These are phyloP conservation scores for Exsudoporus frostii DNA, from an alignment of 768 basidiomycete genomes.

Conservation along the genomic window DNA sequence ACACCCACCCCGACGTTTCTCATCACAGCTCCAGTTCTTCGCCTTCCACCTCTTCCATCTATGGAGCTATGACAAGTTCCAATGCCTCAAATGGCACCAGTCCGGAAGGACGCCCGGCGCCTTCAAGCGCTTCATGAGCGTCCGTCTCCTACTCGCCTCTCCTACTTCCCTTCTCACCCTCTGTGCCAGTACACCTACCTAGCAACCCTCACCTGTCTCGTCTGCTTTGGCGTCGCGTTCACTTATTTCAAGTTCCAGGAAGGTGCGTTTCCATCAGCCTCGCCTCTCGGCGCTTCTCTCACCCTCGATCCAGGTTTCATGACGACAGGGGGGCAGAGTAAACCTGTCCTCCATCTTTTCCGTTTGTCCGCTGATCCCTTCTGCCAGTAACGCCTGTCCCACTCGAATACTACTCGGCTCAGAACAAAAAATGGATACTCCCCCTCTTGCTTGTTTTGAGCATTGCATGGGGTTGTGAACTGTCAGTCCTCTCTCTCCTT, in stretches of 20 bases:
- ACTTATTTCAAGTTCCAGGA: slow-evolving; percentile 69
- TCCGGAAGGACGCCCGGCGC: slow-evolving; percentile 76
- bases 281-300: not conserved
- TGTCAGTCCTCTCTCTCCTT: slow-evolving; percentile 40
- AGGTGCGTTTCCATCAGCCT: slow-evolving; percentile 39
- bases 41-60: slow-evolving; percentile 67
- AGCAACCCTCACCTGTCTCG: slow-evolving; percentile 61
- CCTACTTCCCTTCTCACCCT: slow-evolving; percentile 12
- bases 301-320: slow-evolving; percentile 14
- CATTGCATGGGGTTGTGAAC: slow-evolving; percentile 71
- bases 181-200: slow-evolving; percentile 71
- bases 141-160: slow-evolving; percentile 34
- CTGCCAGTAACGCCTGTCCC: slow-evolving; percentile 56
- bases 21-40: slow-evolving; percentile 48
- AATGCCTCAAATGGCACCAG: slow-evolving; percentile 66
- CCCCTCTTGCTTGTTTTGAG: slow-evolving; percentile 72
- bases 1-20: not conserved
- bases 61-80: slow-evolving; percentile 77
- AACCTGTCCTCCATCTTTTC: not conserved
- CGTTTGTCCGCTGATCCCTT: slow-evolving; percentile 3
- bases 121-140: slow-evolving; percentile 90
- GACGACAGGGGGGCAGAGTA: slow-evolving; percentile 11
- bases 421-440: slow-evolving; percentile 53
- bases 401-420: slow-evolving; percentile 44
- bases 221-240: slow-evolving; percentile 60